phyloP scores from a whole-genome alignment of 805 yeast genomes.

The Candida qinlingensis region DNA sequence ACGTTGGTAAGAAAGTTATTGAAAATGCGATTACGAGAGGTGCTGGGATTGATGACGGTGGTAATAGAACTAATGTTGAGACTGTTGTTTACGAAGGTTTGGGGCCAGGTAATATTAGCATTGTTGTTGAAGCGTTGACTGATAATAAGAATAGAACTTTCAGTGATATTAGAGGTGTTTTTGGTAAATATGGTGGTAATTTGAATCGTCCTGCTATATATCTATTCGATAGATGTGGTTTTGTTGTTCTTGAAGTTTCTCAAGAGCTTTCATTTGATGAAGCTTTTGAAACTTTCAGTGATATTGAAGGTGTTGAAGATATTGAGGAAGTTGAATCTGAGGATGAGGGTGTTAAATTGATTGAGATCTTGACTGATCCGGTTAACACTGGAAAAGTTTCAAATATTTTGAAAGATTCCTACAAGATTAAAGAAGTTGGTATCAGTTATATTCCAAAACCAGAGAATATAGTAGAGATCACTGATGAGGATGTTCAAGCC shows the following conservation, averaged over 20 bases:
- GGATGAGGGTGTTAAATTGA: slow-evolving; percentile 22
- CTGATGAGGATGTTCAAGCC: slow-evolving; percentile 45
- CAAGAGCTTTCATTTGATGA: slow-evolving; percentile 47
- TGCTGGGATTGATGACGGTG: slow-evolving; percentile 53
- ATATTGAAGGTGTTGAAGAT: slow-evolving; percentile 70
- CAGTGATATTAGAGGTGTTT: slow-evolving; percentile 66
- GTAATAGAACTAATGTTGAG: slow-evolving; percentile 41
- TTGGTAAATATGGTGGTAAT: slow-evolving; percentile 63
- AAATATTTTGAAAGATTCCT: slow-evolving; percentile 44
- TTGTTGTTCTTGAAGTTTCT: slow-evolving; percentile 43
- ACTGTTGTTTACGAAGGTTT: slow-evolving; percentile 76
- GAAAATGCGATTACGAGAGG: slow-evolving; percentile 88
- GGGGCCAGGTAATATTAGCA: slow-evolving; percentile 89
- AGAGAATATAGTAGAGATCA: slow-evolving; percentile 52
- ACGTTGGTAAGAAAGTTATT: slow-evolving; percentile 77
- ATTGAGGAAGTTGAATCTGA: slow-evolving; percentile 43
- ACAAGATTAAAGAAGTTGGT: slow-evolving; percentile 63
- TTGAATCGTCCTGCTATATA: slow-evolving; percentile 68
- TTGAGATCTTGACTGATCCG: slow-evolving; percentile 59
- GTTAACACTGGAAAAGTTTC: slow-evolving; percentile 58
- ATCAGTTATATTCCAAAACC: slow-evolving; percentile 60
- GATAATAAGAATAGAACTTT: slow-evolving; percentile 85
- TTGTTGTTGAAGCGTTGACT: slow-evolving; percentile 80
- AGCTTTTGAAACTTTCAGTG: slow-evolving; percentile 69
- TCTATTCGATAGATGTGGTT: slow-evolving; percentile 76